These are phyloP conservation scores for Hymenoscyphus linearis DNA, from an alignment of 2,329 filamentous ascomycete genomes.

Conservation along the genomic window DNA sequence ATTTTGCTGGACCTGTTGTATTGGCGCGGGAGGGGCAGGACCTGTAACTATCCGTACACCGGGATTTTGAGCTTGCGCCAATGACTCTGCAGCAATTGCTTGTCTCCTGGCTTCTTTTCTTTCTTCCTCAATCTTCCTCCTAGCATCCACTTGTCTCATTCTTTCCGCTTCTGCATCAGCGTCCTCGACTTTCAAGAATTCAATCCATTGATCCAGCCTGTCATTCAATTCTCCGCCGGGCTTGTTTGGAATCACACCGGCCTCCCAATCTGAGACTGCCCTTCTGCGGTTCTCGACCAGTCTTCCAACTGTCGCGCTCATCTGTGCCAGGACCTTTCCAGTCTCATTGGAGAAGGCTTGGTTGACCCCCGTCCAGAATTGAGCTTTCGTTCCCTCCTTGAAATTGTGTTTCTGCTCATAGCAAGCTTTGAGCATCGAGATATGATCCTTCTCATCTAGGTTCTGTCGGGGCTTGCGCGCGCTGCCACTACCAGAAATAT, in stretches of 20 bases:
- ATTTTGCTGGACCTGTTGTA: slow-evolving; percentile 10
- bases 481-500: slow-evolving; percentile 25
- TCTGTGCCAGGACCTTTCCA: slow-evolving; percentile 31
- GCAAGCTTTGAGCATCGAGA: slow-evolving; percentile 31
- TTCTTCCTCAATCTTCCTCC: slow-evolving; percentile 29
- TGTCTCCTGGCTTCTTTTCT: slow-evolving; percentile 30
- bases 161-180: slow-evolving; percentile 30
- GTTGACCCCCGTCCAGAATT: slow-evolving; percentile 31
- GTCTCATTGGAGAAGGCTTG: slow-evolving; percentile 29
- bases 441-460: slow-evolving; percentile 31
- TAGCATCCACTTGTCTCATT: slow-evolving; percentile 31
- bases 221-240: slow-evolving; percentile 31
- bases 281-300: slow-evolving; percentile 29
- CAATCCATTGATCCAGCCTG: slow-evolving; percentile 30
- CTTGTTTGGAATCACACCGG: slow-evolving; percentile 29
- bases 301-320: slow-evolving; percentile 32
- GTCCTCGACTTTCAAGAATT: slow-evolving; percentile 31
- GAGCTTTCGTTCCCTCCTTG: slow-evolving; percentile 32
- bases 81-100: slow-evolving; percentile 28
- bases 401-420: slow-evolving; percentile 28
- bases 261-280: slow-evolving; percentile 31
- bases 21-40: slow-evolving; percentile 16
- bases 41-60: slow-evolving; percentile 14
- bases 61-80: slow-evolving; percentile 17
- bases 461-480: slow-evolving; percentile 32